Evolutionary conservation across 73 alveolate genomes (phyloP).

Genomic region (Tetrahymena thermophila): DNA sequence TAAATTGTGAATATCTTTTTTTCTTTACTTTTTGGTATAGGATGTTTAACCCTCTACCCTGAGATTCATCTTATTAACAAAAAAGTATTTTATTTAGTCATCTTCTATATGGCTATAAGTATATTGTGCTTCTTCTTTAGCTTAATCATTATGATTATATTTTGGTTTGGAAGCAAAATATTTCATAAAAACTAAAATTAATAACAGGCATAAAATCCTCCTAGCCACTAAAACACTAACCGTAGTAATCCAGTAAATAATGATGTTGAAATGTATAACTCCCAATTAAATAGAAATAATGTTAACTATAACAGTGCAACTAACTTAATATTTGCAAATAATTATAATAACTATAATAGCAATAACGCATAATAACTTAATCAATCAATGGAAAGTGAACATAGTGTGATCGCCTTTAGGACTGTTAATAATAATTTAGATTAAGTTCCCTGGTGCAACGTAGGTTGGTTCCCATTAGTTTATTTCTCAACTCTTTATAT

Average conservation of each 20-base stretch:
- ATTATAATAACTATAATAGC: neutral
- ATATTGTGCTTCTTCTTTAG: neutral
- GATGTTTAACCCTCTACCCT: neutral
- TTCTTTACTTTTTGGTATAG: neutral
- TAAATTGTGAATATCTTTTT: neutral
- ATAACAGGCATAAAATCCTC: neutral
- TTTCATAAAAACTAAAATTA: neutral
- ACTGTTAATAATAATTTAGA: neutral
- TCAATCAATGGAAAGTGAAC: neutral
- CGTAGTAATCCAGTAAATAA: neutral
- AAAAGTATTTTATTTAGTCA: neutral
- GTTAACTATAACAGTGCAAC: neutral
- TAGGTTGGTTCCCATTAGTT: neutral
- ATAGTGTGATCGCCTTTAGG: neutral
- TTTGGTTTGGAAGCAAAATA: neutral
- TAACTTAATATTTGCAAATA: neutral
- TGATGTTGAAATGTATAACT: neutral
- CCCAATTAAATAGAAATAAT: neutral
- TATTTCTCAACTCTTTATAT: neutral
- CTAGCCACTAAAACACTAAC: neutral
- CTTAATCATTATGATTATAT: neutral
- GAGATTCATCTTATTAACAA: neutral
- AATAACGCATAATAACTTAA: neutral
- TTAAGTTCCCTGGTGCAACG: neutral
- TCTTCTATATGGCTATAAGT: neutral